Base-by-base conservation (phyloP, 225 moss, liverwort and hornwort genomes). In the Marchantia polymorpha region DNA sequence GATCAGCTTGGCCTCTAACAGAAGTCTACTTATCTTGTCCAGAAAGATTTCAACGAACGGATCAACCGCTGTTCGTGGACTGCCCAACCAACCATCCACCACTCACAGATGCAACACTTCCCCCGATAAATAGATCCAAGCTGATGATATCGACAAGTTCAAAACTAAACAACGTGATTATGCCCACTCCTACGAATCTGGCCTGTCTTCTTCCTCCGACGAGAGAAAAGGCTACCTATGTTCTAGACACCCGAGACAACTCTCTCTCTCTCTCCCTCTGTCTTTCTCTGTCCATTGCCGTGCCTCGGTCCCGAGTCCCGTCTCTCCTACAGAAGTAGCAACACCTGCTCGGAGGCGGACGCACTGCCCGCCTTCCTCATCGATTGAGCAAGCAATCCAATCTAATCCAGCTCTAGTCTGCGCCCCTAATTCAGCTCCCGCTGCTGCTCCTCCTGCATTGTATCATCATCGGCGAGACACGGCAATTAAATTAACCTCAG, bases 271-370 rank as follows among this genome's bases (percentile, higher is more conserved):
- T n/a, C n/a, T n/a, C n/a, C n/a, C n/a, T n/a, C n/a, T n/a, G n/a
- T n/a, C n/a, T n/a, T n/a, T n/a, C n/a, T n/a, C n/a, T n/a, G n/a
- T 72, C 72, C 72, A 72, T 72, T 52, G 25, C 52, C 72, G 51
- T 72, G 19, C 20, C 52, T 12, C 10, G 10, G 7, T 8, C 72
- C 10, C 60, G 3, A 17, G 19, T 7, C 60, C n/a, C 9, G 64
- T 27, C 29, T 64, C 27, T 14, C 25, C 29, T 12, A 65, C 29
- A n/a, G n/a, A n/a, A n/a, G n/a, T n/a, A 27, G 65, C 14, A 69
- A 1, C 72, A 11, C 72, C 72, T 52, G 51, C 52, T 46, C 23
- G 25, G 72, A 72, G n/a, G 20, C 25, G 51, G 8, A 22, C 71
- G 6, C 2, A 20, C 0, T 19, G 0, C 23, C 15, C 71, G 50